Evolutionary conservation across 2,329 filamentous ascomycete species (phyloP), one percentile per base, ranked within the genome.

Genomic region (Botrytis porri): DNA sequence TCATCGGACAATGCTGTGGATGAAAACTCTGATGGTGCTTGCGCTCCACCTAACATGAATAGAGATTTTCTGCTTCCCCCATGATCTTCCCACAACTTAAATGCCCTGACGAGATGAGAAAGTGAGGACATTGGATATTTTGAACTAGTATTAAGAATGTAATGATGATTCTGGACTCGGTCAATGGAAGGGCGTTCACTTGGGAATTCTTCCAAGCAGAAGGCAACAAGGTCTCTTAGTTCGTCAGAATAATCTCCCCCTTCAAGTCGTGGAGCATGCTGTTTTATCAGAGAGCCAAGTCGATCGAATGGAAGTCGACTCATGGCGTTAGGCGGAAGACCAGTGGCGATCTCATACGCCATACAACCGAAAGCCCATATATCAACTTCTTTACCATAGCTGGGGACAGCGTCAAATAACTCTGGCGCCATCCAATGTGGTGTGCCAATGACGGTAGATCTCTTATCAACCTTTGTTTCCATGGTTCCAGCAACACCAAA

Each of bases 361-460:
- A 94, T 92, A 75, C 92, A 92, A 2, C 93, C 93, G 80, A 93
- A 94, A 3, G 93, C 92, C 93, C 93, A 96, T 69, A 95, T 94
- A 77, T 96, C 93, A 61, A 92, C 89, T 78, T 92, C 90, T 22
- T 89, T 91, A 73, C 90, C 90, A 79, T 92, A 92, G 8, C 89
- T 88, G 16, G 87, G 85, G 6, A 87, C 84, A 54, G 87, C 85
- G 73, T 91, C 88, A 77, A 92, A 90, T 20, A 95, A 85, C 78
- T 96, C 93, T 0, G 92, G 92, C 0, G 93, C 92, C 93, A 96
- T 95, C 92, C 93, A 96, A 81, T 95, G 90, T 4, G 91, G 91
- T 0, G 93, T 96, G 35, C 93, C 93, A 72, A 95, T 92, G 66
- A 95, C 91, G 0, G 93, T 95, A 6, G 91, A 91, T 70, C 93